Conservation (phyloP, 441 rosid genomes). For the Rhodomyrtus psidioides region DNA sequence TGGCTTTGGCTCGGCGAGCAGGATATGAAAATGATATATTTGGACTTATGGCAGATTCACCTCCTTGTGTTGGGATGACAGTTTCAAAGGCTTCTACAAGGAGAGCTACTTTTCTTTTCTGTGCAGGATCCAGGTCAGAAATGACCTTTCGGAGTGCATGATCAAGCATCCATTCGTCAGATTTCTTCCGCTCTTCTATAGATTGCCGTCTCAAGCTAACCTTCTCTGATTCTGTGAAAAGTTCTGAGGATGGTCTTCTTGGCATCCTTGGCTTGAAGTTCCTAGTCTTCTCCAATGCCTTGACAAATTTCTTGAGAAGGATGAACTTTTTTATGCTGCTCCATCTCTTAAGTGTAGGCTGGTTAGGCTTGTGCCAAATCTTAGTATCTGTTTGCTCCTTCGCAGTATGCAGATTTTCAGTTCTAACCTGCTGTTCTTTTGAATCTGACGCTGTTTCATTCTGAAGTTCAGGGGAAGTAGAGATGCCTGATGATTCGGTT, state of each 20-base stretch:
- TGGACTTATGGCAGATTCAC: conserved; percentile 8
- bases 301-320: conserved; percentile 65
- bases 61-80: conserved; percentile 41
- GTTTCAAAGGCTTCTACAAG: conserved; percentile 91
- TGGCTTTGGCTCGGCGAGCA: conserved; percentile 8
- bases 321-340: conserved; percentile 63
- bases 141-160: conserved; percentile 71
- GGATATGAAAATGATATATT: conserved; percentile 15
- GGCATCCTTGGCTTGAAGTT: conserved; percentile 46
- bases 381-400: conserved; percentile 12
- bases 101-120: conserved; percentile 64
- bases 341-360: conserved; percentile 47
- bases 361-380: conserved; percentile 16
- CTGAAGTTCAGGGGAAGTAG: conserved; percentile 12
- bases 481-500: not conserved
- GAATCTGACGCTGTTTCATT: not conserved
- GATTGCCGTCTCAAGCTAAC: conserved; percentile 63
- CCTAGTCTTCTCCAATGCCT: conserved; percentile 66
- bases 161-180: conserved; percentile 95
- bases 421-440: conserved; percentile 5
- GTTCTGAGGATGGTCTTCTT: conserved; percentile 33
- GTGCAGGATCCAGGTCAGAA: conserved; percentile 66
- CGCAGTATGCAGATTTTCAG: not conserved
- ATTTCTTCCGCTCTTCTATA: conserved; percentile 42
- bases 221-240: conserved; percentile 44